Base-by-base conservation (phyloP, 1,284 basidiomycete species). In the Naganishia liquefaciens region DNA sequence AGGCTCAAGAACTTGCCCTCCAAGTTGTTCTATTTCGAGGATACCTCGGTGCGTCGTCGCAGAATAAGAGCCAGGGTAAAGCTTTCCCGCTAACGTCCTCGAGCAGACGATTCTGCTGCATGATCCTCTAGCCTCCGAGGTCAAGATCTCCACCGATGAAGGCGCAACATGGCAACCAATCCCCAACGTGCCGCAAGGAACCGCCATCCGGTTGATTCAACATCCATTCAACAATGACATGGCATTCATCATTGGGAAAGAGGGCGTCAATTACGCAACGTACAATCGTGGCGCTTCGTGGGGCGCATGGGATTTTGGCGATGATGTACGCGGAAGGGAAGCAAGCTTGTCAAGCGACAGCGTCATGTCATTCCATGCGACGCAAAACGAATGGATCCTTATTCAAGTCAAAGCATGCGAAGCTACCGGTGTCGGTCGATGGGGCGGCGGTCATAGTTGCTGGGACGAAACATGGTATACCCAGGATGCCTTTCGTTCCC, bases 1-100 rank as follows among this genome's bases (percentile, higher is more conserved):
- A 71, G 79, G 27, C 81, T 85, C 64, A 74, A 79, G 42, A 89
- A 90, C 76, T 80, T 91, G n/a, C 93, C 94, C 0, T 83, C 84
- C n/a, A 83, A 85, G 70, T 77, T 97, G 61, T 89, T 90, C 81
- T 97, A 93, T 83, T 95, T 98, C 80, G 90, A 95, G 70, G 94
- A 96, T 80, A 88, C 90, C 6, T 78, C 87, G 46, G 91, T 93
- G 82, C 79, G 73, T n/a, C n/a, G n/a, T n/a, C n/a, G n/a, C n/a
- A n/a, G n/a, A n/a, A n/a, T n/a, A n/a, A n/a, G n/a, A n/a, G n/a
- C n/a, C n/a, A n/a, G 57, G 19, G 47, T 27, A 42, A 28, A 15
- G 33, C 23, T 52, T 23, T 40, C 54, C 23, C 17, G 23, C 63
- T 65, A 11, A 65, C 47, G 15, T 6, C 33, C 15, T 46, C 28